Base-by-base conservation (phyloP, 2,329 filamentous ascomycete genomes). In the Aspergillus japonicus region DNA sequence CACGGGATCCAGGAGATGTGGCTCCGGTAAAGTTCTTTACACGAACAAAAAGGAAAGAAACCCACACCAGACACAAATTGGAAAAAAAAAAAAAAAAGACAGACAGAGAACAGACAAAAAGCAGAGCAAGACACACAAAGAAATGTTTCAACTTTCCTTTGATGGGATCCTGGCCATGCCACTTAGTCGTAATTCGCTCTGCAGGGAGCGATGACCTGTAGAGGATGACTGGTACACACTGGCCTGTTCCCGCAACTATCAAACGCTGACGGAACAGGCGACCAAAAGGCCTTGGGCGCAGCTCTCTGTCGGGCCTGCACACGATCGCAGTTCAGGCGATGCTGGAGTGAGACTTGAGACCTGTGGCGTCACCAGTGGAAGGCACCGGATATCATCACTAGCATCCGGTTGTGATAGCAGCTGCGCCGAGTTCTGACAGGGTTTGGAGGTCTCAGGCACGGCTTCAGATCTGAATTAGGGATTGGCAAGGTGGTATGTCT, bases 1-100 rank as follows among this genome's bases (percentile, higher is more conserved):
- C 67, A 72, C 56, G 73, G 71, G 31, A 74, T 77, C 62, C 67
- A 73, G 52, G 69, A 68, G 39, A 62, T 72, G 48, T 71, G 75
- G 68, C 66, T 77, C 50, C 61, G 62, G 35, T 63, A 62, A 51
- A 47, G 44, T 35, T 35, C 44, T 42, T 33, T 57, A 50, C n/a
- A 47, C 57, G 50, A 47, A 21, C 52, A 56, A 59, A 33, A 24
- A 24, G 50, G 48, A 35, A 44, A 44, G 50, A 42, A 50, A 31
- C 16, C 39, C 16, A 33, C 16, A 33, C 12, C 42, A 42, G 24
- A 47, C 26, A 24, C 23, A 44, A 54, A 48, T 56, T n/a, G n/a
- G n/a, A n/a, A n/a, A n/a, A 59, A 35, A 57, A 35, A 33, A 47
- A 61, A 47, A 23, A 29, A 60, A 24, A 50, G 21, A 50, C 47